Evolutionary conservation across 2,329 filamentous ascomycete genomes (phyloP).

Genomic region (Periglandula ipomoeae): DNA sequence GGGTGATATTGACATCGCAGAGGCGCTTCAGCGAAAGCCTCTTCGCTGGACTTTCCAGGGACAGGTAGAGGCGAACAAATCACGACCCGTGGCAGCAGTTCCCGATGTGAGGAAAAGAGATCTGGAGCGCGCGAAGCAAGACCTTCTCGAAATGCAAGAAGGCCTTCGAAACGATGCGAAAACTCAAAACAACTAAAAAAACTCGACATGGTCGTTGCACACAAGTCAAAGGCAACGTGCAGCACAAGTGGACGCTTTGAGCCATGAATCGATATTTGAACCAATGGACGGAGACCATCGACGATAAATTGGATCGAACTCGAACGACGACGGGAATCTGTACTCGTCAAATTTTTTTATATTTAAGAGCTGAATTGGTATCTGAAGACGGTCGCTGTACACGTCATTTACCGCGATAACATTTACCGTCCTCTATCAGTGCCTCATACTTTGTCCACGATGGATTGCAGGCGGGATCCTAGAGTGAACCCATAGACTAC

Average conservation of each 20-base stretch:
- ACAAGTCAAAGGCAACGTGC: no score
- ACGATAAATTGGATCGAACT: neutral
- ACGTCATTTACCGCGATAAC: neutral
- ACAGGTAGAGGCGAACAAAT: slow-evolving; percentile 23
- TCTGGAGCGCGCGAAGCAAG: slow-evolving; percentile 38
- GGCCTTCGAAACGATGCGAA: slow-evolving; percentile 5
- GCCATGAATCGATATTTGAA: neutral
- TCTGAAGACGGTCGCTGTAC: neutral
- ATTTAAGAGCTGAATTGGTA: neutral
- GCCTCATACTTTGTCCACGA: slow-evolving; percentile 13
- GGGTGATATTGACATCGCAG: slow-evolving; percentile 29
- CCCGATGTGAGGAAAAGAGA: slow-evolving; percentile 26
- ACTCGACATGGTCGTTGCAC: neutral
- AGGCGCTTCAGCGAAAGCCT: slow-evolving; percentile 34
- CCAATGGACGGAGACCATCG: neutral
- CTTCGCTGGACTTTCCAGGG: slow-evolving; percentile 32
- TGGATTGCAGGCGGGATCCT: slow-evolving; percentile 48
- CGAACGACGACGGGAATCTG: neutral
- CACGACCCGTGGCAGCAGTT: slow-evolving; percentile 14
- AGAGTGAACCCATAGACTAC: slow-evolving; percentile 73
- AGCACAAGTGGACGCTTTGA: neutral
- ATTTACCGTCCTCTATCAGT: neutral
- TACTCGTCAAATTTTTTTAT: neutral
- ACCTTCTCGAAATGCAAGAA: slow-evolving; percentile 31
- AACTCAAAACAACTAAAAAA: neutral